These are phyloP conservation scores for Eutrema heterophyllum DNA, from an alignment of 345 rosid species.

Conservation along the genomic window DNA sequence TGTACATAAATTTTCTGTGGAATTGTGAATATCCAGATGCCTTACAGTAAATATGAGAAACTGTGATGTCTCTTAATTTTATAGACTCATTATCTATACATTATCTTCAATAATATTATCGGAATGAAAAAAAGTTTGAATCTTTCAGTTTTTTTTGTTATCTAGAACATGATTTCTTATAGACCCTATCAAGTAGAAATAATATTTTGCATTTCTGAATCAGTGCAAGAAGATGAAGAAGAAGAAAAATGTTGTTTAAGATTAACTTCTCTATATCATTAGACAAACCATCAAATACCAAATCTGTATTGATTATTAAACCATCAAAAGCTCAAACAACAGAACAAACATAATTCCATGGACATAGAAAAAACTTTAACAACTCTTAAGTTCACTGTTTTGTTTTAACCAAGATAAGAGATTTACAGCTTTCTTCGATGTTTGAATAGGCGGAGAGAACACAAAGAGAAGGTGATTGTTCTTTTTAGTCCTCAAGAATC, in stretches of 20 bases:
- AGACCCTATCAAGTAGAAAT: neutral
- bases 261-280: neutral
- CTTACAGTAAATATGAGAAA: slow-evolving; percentile 22
- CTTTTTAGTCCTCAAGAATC: too few relatives aligned
- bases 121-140: neutral
- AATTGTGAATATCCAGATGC: slow-evolving; percentile 10
- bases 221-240: neutral
- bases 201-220: neutral
- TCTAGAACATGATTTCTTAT: neutral
- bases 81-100: slow-evolving; percentile 8
- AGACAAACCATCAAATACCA: neutral
- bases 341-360: neutral
- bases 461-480: too few relatives aligned
- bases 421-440: too few relatives aligned
- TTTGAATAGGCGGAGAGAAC: too few relatives aligned
- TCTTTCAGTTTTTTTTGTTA: neutral
- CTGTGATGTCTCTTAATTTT: slow-evolving; percentile 13
- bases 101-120: slow-evolving; percentile 6
- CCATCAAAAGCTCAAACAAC: neutral
- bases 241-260: neutral
- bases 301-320: neutral
- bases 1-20: slow-evolving; percentile 18
- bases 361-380: neutral
- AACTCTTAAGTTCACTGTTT: neutral
- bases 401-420: too few relatives aligned